Evolutionary conservation across 1,284 basidiomycete genomes (phyloP), one percentile per base, ranked within the genome.

Genomic region (Austroboletus novae-zelandiae): DNA sequence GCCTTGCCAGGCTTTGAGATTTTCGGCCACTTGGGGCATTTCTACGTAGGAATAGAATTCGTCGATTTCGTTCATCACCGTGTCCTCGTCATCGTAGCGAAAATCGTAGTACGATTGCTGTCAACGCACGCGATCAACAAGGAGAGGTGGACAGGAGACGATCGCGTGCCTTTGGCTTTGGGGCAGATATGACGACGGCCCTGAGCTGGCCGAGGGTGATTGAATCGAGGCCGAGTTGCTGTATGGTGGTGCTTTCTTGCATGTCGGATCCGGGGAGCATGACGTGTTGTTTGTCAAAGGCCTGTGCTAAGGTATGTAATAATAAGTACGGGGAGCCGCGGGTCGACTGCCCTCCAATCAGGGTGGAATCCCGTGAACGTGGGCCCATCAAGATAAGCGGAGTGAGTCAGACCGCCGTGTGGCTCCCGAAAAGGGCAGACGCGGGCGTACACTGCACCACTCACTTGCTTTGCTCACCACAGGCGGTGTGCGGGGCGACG

Each of bases 1-100:
- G 40, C 88, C 87, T 61, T 89, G 83, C 88, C 94, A 98, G 40
- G 89, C 86, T 61, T 84, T 86, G 54, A 91, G 74, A 67, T 94
- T 94, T 75, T 95, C 91, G 4, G 84, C 83, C 14, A 95, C 85
- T 66, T 94, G 90, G 1, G 89, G 84, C 77, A 94, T 93, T 73
- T 99, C 96, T 51, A 96, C 87, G 72, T 98, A 99, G 25, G 94
- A 94, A 72, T 97, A 99, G 73, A 99, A 98, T 71, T 99, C 97
- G 57, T 98, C 91, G 42, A 99, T 88, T 70, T 98, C 97, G 61
- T 92, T 91, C 77, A 95, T 87, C 40, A 98, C 84, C 15, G 89
- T 91, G 70, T 98, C 94, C 62, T 96, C 91, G 67, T 99, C 96
- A 59, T 94, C 91, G 67, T 96, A 96, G 54, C 86, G 83, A 70